Conservation (phyloP, 148 eudicot species). For the Vaccinium vitisidaea region DNA sequence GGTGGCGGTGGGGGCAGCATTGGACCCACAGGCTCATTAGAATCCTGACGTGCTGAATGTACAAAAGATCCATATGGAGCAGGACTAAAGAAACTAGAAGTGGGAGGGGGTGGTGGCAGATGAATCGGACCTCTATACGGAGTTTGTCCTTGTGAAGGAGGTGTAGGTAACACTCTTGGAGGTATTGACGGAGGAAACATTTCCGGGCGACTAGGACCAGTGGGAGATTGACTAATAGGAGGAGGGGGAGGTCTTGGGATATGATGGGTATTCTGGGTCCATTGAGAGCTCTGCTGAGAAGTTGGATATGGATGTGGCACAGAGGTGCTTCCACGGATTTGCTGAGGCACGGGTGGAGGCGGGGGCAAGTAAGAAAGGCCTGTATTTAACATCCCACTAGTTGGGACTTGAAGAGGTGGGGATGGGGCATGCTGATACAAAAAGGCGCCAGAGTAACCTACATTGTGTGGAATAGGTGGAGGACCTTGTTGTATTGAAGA, state of each 20-base stretch:
- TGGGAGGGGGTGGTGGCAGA: slow-evolving; percentile 37
- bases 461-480: slow-evolving; percentile 30
- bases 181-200: slow-evolving; percentile 19
- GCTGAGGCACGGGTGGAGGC: slow-evolving; percentile 30
- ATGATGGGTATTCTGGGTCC: slow-evolving; percentile 43
- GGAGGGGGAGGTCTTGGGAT: slow-evolving; percentile 30
- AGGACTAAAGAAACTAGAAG: slow-evolving; percentile 29
- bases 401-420: slow-evolving; percentile 30
- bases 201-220: slow-evolving; percentile 13
- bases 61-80: slow-evolving; percentile 28
- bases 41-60: slow-evolving; percentile 23
- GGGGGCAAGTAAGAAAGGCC: slow-evolving; percentile 40
- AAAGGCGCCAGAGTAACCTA: slow-evolving; percentile 31
- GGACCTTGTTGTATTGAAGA: slow-evolving; percentile 36
- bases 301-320: slow-evolving; percentile 32
- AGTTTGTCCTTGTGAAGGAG: slow-evolving; percentile 32
- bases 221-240: slow-evolving; percentile 14
- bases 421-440: slow-evolving; percentile 39
- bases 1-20: slow-evolving; percentile 41
- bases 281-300: slow-evolving; percentile 33
- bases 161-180: slow-evolving; percentile 21
- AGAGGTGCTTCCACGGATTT: slow-evolving; percentile 31
- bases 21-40: slow-evolving; percentile 25
- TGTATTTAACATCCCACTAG: slow-evolving; percentile 31
- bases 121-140: slow-evolving; percentile 30